A percentile compares a stretch with the other conserved stretches of the same genome.
Evolutionary conservation across 345 rosid genomes (phyloP).

Genomic region (Brassica juncea): DNA sequence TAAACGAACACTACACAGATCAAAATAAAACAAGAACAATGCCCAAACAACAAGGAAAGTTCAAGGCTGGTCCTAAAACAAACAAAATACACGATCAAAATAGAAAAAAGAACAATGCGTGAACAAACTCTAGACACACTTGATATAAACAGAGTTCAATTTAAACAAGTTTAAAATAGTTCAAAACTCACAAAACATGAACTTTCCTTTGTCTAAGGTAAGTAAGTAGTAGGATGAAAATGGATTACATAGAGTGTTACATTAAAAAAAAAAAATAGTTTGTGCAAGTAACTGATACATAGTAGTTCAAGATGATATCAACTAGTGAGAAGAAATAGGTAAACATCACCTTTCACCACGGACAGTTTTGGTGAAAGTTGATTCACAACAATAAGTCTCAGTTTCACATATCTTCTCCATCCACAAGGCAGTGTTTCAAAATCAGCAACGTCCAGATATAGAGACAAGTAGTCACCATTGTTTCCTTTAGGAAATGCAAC

Average conservation of each 20-base stretch:
- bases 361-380: background rate
- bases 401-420: background rate
- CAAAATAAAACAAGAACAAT: background rate
- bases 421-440: background rate
- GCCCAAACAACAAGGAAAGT: background rate
- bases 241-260: background rate
- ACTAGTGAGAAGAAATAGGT: background rate
- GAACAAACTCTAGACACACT: no score
- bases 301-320: background rate
- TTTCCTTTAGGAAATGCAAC: background rate
- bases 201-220: background rate
- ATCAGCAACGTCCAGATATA: background rate
- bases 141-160: background rate
- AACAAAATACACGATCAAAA: background rate
- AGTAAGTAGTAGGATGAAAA: background rate
- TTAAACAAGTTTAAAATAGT: background rate
- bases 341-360: background rate
- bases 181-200: background rate
- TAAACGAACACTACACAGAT: background rate
- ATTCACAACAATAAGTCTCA: background rate
- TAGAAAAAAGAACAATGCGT: no score
- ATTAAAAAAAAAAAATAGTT: background rate
- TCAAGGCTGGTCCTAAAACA: no score
- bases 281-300: background rate
- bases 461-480: background rate